Conservation (phyloP, 2,329 filamentous ascomycete genomes). For the Cercospora canescens region DNA sequence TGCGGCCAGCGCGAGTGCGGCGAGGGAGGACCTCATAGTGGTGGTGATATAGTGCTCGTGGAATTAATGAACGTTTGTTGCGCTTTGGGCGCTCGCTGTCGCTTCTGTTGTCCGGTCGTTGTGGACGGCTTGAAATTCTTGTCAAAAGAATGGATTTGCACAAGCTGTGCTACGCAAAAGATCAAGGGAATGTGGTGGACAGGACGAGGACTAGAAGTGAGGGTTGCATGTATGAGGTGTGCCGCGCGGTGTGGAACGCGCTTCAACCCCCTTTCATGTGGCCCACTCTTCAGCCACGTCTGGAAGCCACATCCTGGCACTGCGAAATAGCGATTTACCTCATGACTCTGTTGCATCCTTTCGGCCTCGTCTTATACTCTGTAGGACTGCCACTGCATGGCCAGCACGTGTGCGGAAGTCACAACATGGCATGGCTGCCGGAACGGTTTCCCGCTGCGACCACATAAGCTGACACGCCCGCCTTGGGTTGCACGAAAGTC, state of each 20-base stretch:
- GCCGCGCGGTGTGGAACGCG: conserved; percentile 9
- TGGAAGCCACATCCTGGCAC: background rate
- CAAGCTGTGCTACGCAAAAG: conserved; percentile 1
- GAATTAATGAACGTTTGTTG: background rate
- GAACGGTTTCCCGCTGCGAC: background rate
- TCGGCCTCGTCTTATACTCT: background rate
- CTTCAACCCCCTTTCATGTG: background rate
- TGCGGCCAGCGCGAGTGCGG: conserved; percentile 29
- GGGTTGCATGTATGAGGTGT: background rate
- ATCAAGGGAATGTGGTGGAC: background rate
- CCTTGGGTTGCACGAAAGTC: background rate
- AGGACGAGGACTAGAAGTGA: background rate
- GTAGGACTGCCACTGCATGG: background rate
- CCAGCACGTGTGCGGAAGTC: background rate
- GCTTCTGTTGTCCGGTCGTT: background rate
- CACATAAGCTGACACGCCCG: background rate
- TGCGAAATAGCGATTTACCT: background rate
- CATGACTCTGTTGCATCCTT: background rate
- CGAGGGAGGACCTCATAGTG: conserved; percentile 31
- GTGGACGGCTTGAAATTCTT: background rate
- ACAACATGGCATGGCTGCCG: background rate
- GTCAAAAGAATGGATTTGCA: conserved; percentile 18
- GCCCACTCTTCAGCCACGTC: background rate
- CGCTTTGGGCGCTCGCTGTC: conserved; percentile 2
- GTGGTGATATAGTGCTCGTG: conserved; percentile 6